Percentiles rank a stretch among this genome's conserved stretches.
Conservation (phyloP, 1,139 yeast genomes). For the Geotrichum macrosporum region DNA sequence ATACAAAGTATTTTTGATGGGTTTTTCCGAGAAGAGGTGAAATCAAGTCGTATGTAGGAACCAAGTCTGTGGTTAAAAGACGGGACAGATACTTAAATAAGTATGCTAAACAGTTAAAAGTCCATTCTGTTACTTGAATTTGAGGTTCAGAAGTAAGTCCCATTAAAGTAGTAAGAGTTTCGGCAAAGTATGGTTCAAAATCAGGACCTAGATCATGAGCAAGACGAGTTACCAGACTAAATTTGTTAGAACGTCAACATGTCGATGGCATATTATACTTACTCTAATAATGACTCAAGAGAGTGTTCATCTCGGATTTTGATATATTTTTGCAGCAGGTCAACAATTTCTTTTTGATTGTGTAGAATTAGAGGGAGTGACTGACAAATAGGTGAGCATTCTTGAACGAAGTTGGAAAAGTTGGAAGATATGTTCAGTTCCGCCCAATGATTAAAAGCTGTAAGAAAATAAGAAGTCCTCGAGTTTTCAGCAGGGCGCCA, state of each 20-base stretch:
- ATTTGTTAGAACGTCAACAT: neutral
- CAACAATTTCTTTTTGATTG: conserved; percentile 62
- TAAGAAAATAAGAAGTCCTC: conserved; percentile 71
- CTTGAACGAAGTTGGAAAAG: conserved; percentile 60
- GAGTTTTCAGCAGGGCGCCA: conserved; percentile 51
- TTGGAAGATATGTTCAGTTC: conserved; percentile 77
- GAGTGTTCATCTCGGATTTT: conserved; percentile 60
- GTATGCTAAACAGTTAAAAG: conserved; percentile 81
- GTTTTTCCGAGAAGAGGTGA: conserved; percentile 56
- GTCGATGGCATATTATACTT: conserved; percentile 22
- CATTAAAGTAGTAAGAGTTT: conserved; percentile 51
- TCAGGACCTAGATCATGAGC: conserved; percentile 93
- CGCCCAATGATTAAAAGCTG: conserved; percentile 80
- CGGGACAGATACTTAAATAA: conserved; percentile 80
- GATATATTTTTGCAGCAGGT: conserved; percentile 49
- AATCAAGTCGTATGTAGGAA: conserved; percentile 62
- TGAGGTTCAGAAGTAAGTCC: conserved; percentile 49
- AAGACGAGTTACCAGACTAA: conserved; percentile 64
- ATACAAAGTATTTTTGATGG: conserved; percentile 55
- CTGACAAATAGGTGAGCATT: conserved; percentile 53
- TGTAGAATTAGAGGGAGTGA: conserved; percentile 78
- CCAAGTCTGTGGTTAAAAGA: conserved; percentile 55
- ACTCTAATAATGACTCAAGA: conserved; percentile 74
- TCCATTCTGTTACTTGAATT: conserved; percentile 68
- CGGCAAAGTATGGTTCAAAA: conserved; percentile 64